Base-by-base conservation (phyloP, 108 stramenopile genomes). In the Skeletonema tropicum region DNA sequence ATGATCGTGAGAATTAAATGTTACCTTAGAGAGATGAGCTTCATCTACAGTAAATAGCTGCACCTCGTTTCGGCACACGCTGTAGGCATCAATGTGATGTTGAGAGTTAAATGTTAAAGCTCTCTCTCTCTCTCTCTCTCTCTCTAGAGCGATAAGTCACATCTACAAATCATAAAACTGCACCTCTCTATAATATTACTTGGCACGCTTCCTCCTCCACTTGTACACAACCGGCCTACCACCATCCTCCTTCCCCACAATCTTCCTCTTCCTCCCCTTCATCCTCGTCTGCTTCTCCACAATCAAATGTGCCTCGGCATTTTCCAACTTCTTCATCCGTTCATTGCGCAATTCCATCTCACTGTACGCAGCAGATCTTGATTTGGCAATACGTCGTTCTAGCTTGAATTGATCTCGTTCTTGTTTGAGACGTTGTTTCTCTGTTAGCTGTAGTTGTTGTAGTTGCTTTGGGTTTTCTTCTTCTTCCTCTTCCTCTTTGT, bases 281-380 rank as follows among this genome's bases (percentile, higher is more conserved):
- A 82, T 82, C 13, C 73, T 68, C 19, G 92, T 80, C 49, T 87
- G 71, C 61, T 96, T 91, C 83, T 98, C 88, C 66, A 85, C 86
- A n/a, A 90, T 78, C 74, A 98, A 73, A 71, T 92, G 90, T 2
- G 77, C 86, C 69, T 89, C 90, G 0, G 96, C 94, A 32, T 58
- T 17, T 23, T 19, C 1, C 72, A 69, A 80, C 46, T 69, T 80
- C 33, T 72, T 68, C 38, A 39, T 39, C 38, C 38, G 38, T 39
- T 90, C 69, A 33, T 62, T 74, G 23, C 97, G 77, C 55, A 87
- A 79, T 79, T 93, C 90, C 85, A 98, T 83, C 86, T 97, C 98
- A n/a, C 52, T 46, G 77, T 98, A 97, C 14, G 89, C 83, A 10
- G 76, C 59, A 10, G 84, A 74, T 26, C 93, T 70, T 5, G 84